Conservation (phyloP, 176 grass and related monocot genomes). For the Oryza meridionalis region DNA sequence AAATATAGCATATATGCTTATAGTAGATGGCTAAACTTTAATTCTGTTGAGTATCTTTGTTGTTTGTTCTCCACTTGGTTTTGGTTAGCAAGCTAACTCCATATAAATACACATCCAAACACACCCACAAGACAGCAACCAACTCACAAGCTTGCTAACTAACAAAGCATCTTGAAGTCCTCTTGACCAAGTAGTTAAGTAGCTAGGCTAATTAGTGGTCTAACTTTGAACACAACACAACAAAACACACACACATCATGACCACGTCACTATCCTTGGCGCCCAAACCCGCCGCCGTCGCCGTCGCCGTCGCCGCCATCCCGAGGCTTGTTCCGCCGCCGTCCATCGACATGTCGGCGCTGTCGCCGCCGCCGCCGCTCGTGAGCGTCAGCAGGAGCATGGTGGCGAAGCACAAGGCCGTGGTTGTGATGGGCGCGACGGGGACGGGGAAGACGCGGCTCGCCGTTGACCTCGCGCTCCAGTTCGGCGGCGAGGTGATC, state of each 20-base stretch:
- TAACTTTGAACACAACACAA: neutral
- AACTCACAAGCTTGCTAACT: slow-evolving; percentile 32
- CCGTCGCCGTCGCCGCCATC: neutral
- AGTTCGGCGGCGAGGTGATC: slow-evolving; percentile 59
- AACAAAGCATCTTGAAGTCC: slow-evolving; percentile 9
- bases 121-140: neutral
- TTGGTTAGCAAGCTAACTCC: neutral
- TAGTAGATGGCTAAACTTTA: neutral
- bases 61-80: neutral
- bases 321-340: neutral
- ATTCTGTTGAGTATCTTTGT: neutral
- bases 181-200: slow-evolving; percentile 34
- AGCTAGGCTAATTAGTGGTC: neutral
- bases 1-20: neutral
- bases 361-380: neutral
- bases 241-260: slow-evolving; percentile 23
- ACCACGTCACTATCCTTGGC: slow-evolving; percentile 39
- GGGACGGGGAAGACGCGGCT: slow-evolving; percentile 60
- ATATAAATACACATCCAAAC: slow-evolving; percentile 50
- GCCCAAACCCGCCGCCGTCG: neutral
- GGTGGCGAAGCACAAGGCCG: slow-evolving; percentile 34
- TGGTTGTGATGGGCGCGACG: slow-evolving; percentile 64
- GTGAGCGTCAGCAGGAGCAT: neutral
- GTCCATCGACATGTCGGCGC: slow-evolving; percentile 8
- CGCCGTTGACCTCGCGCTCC: slow-evolving; percentile 48